phyloP scores from a whole-genome alignment of 2,329 filamentous ascomycete genomes.

The Geosmithia putterillii region DNA sequence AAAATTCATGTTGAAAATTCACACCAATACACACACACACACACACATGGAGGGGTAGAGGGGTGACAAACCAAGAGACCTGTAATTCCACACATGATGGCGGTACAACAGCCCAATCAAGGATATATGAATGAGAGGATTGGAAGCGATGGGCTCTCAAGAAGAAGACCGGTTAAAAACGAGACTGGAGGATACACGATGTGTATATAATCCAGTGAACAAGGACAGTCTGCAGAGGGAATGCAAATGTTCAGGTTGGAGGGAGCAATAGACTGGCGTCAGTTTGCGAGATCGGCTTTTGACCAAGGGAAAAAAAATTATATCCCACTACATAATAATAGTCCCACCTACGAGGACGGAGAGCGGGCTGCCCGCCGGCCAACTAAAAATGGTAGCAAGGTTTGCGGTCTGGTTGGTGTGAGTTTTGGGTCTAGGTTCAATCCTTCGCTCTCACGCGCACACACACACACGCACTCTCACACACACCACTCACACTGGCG shows the following conservation, averaged over 20 bases:
- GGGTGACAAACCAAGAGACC: background rate
- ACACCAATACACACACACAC: background rate
- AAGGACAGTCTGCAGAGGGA: background rate
- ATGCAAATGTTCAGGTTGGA: no score
- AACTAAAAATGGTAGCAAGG: no score
- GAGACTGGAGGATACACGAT: no score
- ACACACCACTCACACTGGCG: no score
- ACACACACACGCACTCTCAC: no score
- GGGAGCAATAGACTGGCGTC: no score
- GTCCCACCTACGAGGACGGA: no score
- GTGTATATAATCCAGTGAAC: background rate
- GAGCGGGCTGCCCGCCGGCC: no score
- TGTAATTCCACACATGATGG: constrained; percentile 1
- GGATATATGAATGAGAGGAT: background rate
- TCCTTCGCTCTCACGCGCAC: no score
- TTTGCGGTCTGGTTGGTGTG: background rate
- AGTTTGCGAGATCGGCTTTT: background rate
- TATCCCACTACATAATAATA: no score
- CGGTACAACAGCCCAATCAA: background rate
- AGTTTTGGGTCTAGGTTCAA: background rate
- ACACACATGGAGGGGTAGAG: background rate
- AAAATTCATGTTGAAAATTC: background rate
- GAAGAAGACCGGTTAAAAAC: background rate
- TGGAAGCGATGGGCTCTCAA: no score
- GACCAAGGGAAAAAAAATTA: background rate